Conservation (phyloP, 225 moss, liverwort and hornwort genomes). For the Pleurozium schreberi region DNA sequence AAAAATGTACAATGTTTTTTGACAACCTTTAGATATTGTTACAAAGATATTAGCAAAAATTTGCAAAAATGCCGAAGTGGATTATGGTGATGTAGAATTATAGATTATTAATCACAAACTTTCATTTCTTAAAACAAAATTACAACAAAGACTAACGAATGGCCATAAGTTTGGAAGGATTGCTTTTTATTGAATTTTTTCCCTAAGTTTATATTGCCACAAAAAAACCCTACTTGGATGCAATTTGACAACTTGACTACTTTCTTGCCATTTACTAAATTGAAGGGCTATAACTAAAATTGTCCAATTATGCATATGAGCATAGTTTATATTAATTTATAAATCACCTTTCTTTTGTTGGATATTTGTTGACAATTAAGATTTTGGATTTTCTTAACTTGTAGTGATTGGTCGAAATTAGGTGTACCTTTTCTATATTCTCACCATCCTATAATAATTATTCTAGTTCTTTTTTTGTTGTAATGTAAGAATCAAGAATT, state of each 20-base stretch:
- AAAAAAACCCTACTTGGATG: background rate
- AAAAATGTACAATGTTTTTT: background rate
- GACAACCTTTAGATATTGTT: background rate
- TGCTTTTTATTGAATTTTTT: background rate
- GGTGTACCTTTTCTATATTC: background rate
- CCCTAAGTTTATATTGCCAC: background rate
- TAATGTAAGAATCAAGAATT: background rate
- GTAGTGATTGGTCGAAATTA: background rate
- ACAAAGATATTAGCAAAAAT: background rate
- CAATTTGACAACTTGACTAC: background rate
- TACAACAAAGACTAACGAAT: background rate
- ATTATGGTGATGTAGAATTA: background rate
- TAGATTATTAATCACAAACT: background rate
- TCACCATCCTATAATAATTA: background rate
- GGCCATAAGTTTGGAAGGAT: background rate
- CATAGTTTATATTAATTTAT: background rate
- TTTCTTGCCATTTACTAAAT: background rate
- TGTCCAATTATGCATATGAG: background rate
- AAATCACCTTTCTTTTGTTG: too few relatives aligned
- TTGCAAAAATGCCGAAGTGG: rapidly evolving
- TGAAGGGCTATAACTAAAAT: background rate
- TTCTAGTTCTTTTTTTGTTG: background rate
- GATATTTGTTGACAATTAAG: background rate
- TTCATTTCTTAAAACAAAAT: background rate
- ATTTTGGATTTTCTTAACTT: background rate